Evolutionary conservation across 495 filamentous ascomycete genomes (phyloP), one percentile per base, ranked within the genome.

Genomic region (Emericellopsis terricola): DNA sequence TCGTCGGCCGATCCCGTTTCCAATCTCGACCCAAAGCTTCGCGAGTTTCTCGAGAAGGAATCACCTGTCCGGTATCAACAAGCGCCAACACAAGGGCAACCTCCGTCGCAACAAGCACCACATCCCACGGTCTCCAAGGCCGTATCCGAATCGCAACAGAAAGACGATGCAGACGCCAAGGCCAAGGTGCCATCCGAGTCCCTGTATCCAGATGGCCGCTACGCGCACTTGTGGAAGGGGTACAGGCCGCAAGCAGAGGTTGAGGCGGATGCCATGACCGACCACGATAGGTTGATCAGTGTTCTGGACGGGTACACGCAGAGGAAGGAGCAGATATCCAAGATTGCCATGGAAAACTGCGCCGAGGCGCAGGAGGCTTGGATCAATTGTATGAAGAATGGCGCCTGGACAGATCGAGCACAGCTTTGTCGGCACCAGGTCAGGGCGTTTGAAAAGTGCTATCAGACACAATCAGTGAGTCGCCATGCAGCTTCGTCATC

Each of bases 321-420:
- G 47, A 78, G 83, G 38, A 79, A 76, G 44, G 69, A 68, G 14
- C 62, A 68, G 35, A 82, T 96, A 34, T 79, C 81, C 14, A 65
- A 69, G 14, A 81, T 80, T 6, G 89, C 89, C 10, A 59, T 92
- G 42, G 91, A 96, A 59, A 97, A 94, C 52, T 97, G 89, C 59
- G 78, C 83, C 0, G 41, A 81, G 35, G 84, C 94, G 55, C 78
- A 93, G 53, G 56, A 74, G 43, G 73, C 66, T 16, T 67, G 86
- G 56, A 65, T 66, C 32, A 59, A 72, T 2, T 97, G 89, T 59
- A 91, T 81, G 57, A 58, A 64, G 36, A 61, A 56, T 28, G 83
- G 84, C 23, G 59, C 56, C 15, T 65, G 62, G 53, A 47, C 50
- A 32, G 62, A 72, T 29, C 60, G 64, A 16, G 49, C 78, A 55